phyloP scores from a whole-genome alignment of 2,329 filamentous ascomycete species.

The Ustulina deusta region DNA sequence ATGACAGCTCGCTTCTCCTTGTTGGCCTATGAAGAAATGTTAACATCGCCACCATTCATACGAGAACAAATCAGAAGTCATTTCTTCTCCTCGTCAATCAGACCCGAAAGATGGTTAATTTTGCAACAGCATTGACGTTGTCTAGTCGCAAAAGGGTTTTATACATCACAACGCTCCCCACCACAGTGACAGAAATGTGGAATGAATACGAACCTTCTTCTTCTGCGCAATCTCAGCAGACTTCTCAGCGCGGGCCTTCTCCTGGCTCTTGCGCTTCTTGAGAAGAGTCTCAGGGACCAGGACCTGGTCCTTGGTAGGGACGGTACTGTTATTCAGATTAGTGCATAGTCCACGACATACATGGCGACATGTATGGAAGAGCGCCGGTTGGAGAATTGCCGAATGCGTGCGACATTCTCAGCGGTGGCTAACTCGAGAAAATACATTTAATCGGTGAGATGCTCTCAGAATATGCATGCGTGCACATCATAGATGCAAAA shows the following conservation, averaged over 20 bases:
- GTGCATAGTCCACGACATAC: slow-evolving; percentile 77
- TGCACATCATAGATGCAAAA: slow-evolving; percentile 27
- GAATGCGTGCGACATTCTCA: slow-evolving; percentile 90
- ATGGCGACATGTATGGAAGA: slow-evolving; percentile 68
- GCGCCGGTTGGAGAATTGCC: slow-evolving; percentile 94
- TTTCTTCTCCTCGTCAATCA: slow-evolving; percentile 67
- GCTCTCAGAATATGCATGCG: slow-evolving; percentile 24
- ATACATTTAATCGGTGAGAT: slow-evolving; percentile 85
- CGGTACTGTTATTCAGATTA: slow-evolving; percentile 84
- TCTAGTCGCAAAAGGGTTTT: slow-evolving; percentile 91
- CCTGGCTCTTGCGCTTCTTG: slow-evolving; percentile 99
- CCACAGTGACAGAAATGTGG: slow-evolving; percentile 36
- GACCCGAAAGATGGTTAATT: slow-evolving; percentile 99
- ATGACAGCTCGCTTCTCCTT: slow-evolving; percentile 99
- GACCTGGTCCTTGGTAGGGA: slow-evolving; percentile 94
- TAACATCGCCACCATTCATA: slow-evolving; percentile 46
- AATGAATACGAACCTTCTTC: slow-evolving; percentile 79
- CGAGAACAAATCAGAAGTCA: not conserved
- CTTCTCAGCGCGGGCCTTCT: slow-evolving; percentile 96
- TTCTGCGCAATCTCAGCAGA: slow-evolving; percentile 83
- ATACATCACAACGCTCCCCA: slow-evolving; percentile 79
- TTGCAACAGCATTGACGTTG: slow-evolving; percentile 96
- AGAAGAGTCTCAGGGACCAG: slow-evolving; percentile 99
- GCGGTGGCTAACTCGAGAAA: slow-evolving; percentile 84
- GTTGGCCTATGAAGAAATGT: slow-evolving; percentile 75